These are phyloP conservation scores for Beauveria scarabaeidicola DNA, from an alignment of 2,329 filamentous ascomycete genomes.

Conservation along the genomic window DNA sequence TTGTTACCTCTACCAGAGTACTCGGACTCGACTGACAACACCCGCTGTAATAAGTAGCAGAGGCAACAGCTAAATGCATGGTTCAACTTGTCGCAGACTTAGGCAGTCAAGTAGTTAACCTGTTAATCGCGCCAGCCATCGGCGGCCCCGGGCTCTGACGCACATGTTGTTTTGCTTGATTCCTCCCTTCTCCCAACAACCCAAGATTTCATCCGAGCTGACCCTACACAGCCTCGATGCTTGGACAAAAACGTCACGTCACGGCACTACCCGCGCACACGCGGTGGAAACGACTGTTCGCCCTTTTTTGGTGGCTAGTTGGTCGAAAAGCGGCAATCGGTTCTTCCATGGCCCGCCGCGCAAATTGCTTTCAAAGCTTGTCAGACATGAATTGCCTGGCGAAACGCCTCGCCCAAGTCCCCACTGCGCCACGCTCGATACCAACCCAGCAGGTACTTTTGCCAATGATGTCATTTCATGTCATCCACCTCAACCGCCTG, in stretches of 20 bases:
- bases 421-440: constrained; percentile 8
- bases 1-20: neutral
- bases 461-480: constrained; percentile 5
- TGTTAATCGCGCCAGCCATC: neutral
- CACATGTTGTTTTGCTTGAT: neutral
- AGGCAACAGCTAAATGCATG: neutral
- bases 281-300: neutral
- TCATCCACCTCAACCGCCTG: neutral
- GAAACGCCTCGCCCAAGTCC: neutral
- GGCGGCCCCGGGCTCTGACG: neutral
- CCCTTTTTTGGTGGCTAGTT: too few species aligned
- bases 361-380: neutral
- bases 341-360: too few species aligned
- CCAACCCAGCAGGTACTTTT: neutral
- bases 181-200: neutral
- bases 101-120: neutral
- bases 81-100: neutral
- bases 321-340: too few species aligned
- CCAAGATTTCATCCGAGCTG: neutral
- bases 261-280: neutral
- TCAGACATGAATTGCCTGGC: neutral
- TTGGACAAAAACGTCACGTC: neutral
- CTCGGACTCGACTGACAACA: too few species aligned
- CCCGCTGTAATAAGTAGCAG: neutral
- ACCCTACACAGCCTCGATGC: neutral